Conservation (phyloP, 345 rosid genomes). For the Capsella bursapastoris region DNA sequence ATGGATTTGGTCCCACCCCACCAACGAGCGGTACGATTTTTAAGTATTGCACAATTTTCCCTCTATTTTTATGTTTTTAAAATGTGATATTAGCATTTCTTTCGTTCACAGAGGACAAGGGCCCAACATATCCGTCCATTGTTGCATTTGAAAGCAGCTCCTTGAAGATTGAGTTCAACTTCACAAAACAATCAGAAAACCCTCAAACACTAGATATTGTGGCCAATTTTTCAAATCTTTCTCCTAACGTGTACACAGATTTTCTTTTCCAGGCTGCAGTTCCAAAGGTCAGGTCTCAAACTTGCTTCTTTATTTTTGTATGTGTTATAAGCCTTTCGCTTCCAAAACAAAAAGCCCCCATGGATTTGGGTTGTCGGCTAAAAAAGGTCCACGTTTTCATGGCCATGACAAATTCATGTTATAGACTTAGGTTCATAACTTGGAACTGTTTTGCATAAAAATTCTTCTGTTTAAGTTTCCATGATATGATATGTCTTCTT, state of each 20-base stretch:
- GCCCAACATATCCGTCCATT: constrained; percentile 65
- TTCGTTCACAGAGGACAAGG: constrained; percentile 62
- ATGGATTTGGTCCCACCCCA: constrained; percentile 66
- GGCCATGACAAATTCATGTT: constrained; percentile 14
- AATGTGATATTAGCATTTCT: constrained; percentile 25
- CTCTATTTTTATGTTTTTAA: neutral
- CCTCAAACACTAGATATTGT: constrained; percentile 62
- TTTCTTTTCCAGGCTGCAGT: constrained; percentile 98
- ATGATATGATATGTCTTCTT: constrained; percentile 3
- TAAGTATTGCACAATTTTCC: neutral
- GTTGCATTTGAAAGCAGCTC: constrained; percentile 85
- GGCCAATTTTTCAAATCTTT: constrained; percentile 77
- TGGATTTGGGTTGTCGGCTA: constrained; percentile 10
- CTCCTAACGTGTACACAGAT: constrained; percentile 64
- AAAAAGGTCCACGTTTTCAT: neutral
- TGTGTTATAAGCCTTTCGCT: constrained; percentile 3
- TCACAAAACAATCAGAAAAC: constrained; percentile 73
- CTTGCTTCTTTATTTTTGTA: neutral
- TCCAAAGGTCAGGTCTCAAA: constrained; percentile 73
- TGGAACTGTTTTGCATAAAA: neutral
- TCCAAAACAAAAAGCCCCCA: neutral
- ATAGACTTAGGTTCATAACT: neutral
- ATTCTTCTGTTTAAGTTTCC: neutral
- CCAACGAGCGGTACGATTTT: constrained; percentile 60
- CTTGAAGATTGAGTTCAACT: constrained; percentile 74